Conservation (phyloP, 2,329 filamentous ascomycete genomes). For the Exophiala calicioides region DNA sequence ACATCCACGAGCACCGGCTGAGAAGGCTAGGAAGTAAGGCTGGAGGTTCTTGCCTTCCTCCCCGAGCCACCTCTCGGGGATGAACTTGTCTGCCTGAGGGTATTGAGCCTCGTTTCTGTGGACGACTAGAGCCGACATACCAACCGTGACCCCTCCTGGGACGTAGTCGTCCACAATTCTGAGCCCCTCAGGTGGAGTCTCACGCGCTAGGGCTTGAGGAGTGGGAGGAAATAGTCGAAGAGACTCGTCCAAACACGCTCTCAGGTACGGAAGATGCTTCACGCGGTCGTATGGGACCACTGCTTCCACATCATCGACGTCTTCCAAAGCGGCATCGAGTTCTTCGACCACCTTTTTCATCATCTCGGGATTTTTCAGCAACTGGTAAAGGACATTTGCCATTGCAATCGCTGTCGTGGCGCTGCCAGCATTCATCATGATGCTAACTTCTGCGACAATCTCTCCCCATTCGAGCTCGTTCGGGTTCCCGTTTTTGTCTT, state of each 20-base stretch:
- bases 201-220: constrained; percentile 46
- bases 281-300: constrained; percentile 54
- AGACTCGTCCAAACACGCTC: constrained; percentile 55
- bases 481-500: constrained; percentile 47
- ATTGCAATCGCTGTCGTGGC: constrained; percentile 28
- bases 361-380: constrained; percentile 50
- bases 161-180: constrained; percentile 50
- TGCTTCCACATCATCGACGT: constrained; percentile 40
- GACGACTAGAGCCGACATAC: constrained; percentile 45
- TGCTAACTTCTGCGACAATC: constrained; percentile 63
- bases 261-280: constrained; percentile 54
- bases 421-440: constrained; percentile 28
- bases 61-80: constrained; percentile 50
- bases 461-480: constrained; percentile 58
- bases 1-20: constrained; percentile 51
- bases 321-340: constrained; percentile 47
- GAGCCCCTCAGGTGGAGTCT: constrained; percentile 48
- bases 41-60: constrained; percentile 52
- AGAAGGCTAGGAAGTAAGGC: constrained; percentile 43
- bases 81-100: constrained; percentile 41
- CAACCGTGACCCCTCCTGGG: constrained; percentile 42
- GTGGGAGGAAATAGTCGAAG: constrained; percentile 50
- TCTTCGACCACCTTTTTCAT: constrained; percentile 48
- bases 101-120: constrained; percentile 44
- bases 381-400: constrained; percentile 48